phyloP scores from a whole-genome alignment of 2,329 filamentous ascomycete species.

The Aspergillus spinulosporus region DNA sequence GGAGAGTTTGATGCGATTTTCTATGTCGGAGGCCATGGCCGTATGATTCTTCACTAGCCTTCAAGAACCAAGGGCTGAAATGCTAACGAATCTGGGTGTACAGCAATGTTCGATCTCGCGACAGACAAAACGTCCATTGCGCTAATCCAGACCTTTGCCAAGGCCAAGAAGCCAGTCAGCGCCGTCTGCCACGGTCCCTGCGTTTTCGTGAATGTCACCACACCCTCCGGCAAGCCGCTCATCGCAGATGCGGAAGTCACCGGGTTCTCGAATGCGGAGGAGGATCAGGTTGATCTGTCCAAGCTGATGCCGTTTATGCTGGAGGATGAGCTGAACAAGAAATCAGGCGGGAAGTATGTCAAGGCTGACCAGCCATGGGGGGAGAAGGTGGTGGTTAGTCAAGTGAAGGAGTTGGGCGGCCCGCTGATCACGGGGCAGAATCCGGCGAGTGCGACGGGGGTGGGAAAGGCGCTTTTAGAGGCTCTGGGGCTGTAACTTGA shows the following conservation, averaged over 20 bases:
- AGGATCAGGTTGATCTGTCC: conserved; percentile 42
- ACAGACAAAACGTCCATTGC: conserved; percentile 43
- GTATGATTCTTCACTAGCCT: conserved; percentile 36
- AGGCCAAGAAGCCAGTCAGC: conserved; percentile 49
- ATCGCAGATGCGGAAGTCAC: conserved; percentile 44
- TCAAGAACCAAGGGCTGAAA: neutral
- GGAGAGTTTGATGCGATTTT: conserved; percentile 64
- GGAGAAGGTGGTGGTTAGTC: conserved; percentile 44
- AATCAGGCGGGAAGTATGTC: conserved; percentile 43
- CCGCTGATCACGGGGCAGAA: conserved; percentile 52
- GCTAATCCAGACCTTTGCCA: conserved; percentile 51
- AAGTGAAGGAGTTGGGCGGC: conserved; percentile 27
- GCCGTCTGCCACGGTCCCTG: conserved; percentile 53
- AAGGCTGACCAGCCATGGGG: conserved; percentile 49
- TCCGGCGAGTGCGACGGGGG: conserved; percentile 44
- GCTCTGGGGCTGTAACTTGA: conserved; percentile 23
- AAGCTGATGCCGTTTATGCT: conserved; percentile 47
- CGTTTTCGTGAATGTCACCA: conserved; percentile 46
- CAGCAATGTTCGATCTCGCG: conserved; percentile 54
- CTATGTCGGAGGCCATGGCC: conserved; percentile 60
- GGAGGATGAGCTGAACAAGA: conserved; percentile 42
- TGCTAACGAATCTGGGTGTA: neutral
- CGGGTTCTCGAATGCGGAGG: conserved; percentile 50
- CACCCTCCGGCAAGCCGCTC: conserved; percentile 43
- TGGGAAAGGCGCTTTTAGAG: conserved; percentile 47